These are phyloP conservation scores for Flaveria bidentis DNA, from an alignment of 129 eudicot genomes.

Conservation along the genomic window DNA sequence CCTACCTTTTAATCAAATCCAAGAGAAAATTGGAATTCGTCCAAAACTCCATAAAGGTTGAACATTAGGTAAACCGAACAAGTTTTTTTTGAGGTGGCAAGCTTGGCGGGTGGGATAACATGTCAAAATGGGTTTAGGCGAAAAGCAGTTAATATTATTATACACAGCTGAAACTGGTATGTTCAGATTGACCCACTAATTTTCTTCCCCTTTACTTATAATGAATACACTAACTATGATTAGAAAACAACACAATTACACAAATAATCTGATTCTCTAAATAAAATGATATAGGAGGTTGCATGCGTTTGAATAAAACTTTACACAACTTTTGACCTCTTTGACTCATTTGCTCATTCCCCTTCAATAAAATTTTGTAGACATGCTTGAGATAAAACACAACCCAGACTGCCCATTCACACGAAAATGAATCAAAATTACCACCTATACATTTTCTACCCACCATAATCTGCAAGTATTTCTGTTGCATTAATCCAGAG, in stretches of 20 bases:
- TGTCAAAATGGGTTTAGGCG: background rate
- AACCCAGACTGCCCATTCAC: background rate
- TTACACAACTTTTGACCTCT: background rate
- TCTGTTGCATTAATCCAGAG: too few species aligned
- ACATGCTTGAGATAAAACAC: constrained; percentile 1
- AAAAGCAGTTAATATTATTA: background rate
- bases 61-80: background rate
- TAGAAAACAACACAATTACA: background rate
- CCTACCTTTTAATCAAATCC: background rate
- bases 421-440: background rate
- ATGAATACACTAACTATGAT: background rate
- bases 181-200: background rate
- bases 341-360: background rate
- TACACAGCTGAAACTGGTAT: background rate
- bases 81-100: background rate
- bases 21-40: background rate
- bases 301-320: background rate
- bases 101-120: background rate
- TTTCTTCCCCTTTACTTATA: background rate
- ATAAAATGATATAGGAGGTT: background rate
- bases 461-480: too few species aligned
- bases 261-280: background rate
- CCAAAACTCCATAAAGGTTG: background rate
- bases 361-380: background rate
- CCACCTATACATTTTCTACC: background rate